These are phyloP conservation scores for Penicillium verrucosum DNA, from an alignment of 2,329 filamentous ascomycete species.

Conservation along the genomic window DNA sequence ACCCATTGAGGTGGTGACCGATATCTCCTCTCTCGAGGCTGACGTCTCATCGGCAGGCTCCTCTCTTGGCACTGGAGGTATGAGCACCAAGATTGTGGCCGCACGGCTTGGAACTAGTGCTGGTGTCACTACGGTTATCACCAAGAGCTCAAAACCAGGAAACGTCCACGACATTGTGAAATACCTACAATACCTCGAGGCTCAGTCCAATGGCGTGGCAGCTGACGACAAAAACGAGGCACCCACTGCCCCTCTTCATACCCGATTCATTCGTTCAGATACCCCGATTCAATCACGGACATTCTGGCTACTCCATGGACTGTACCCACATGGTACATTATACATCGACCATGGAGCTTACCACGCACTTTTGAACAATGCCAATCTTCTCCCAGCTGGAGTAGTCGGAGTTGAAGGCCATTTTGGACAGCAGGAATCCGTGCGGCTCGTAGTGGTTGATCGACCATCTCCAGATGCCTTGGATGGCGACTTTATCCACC, in stretches of 20 bases:
- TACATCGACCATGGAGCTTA: constrained; percentile 93
- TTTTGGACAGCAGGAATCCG: constrained; percentile 90
- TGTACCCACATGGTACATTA: constrained; percentile 82
- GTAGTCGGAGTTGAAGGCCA: constrained; percentile 82
- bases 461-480: constrained; percentile 46
- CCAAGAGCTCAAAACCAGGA: constrained; percentile 84
- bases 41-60: constrained; percentile 92
- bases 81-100: constrained; percentile 96
- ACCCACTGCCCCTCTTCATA: constrained; percentile 69
- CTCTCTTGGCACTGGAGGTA: constrained; percentile 85
- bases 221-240: constrained; percentile 33
- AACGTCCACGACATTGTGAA: constrained; percentile 85
- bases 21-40: constrained; percentile 76
- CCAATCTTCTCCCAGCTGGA: constrained; percentile 84
- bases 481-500: constrained; percentile 40
- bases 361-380: constrained; percentile 74
- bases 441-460: constrained; percentile 77
- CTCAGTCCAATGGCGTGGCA: constrained; percentile 22
- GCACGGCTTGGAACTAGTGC: constrained; percentile 88
- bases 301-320: constrained; percentile 94
- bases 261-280: constrained; percentile 80
- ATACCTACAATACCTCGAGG: constrained; percentile 67
- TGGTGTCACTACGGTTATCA: constrained; percentile 94
- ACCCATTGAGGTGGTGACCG: constrained; percentile 87
- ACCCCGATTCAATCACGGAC: constrained; percentile 87